Base-by-base conservation (phyloP, 306 rosid species). In the Vigna hirtella region DNA sequence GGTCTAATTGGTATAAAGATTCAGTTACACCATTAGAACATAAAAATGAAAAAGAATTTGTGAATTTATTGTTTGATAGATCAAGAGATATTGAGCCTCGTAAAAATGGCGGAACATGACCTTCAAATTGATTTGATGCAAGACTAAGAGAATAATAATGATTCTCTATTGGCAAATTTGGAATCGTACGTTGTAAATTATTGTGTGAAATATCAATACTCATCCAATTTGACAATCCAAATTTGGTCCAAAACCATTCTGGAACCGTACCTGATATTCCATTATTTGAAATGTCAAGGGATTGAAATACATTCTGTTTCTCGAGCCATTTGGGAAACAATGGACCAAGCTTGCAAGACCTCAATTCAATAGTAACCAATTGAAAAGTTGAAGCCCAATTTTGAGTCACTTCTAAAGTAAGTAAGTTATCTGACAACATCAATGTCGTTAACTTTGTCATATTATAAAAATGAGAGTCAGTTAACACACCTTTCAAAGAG, bases 191-290 rank as follows among this genome's bases (percentile, higher is more conserved):
- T 0, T 0, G 1, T 3, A 62, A 24, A 32, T 62, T 16, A 22
- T 62, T 62, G 2, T 0, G 1, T 7, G 68, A 62, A 10, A 81
- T 48, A 55, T 72, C 1, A 3, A 80, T 22, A 1, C 0, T 1
- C 2, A 49, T 2, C 0, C 0, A 2, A 0, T 0, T 0, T 1
- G 15, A 1, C 0, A 9, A 1, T 2, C 14, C 26, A 6, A 34
- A 0, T 36, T 30, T 15, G 2, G 8, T 43, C 84, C 84, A 62
- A 66, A 73, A 73, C 79, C 84, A 73, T 10, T 66, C 2, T 3
- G 84, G 75, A 55, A 66, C 1, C 0, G 7, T 16, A 10, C 32
- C 80, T 8, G 24, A 6, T 62, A 62, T 62, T 15, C 0, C 1
- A 8, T 3, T 12, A 7, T 62, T 32, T 32, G 68, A 73, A 34